Evolutionary conservation across 2,329 filamentous ascomycete genomes (phyloP), one percentile per base, ranked within the genome.

Genomic region (Biscogniauxia mediterranea): DNA sequence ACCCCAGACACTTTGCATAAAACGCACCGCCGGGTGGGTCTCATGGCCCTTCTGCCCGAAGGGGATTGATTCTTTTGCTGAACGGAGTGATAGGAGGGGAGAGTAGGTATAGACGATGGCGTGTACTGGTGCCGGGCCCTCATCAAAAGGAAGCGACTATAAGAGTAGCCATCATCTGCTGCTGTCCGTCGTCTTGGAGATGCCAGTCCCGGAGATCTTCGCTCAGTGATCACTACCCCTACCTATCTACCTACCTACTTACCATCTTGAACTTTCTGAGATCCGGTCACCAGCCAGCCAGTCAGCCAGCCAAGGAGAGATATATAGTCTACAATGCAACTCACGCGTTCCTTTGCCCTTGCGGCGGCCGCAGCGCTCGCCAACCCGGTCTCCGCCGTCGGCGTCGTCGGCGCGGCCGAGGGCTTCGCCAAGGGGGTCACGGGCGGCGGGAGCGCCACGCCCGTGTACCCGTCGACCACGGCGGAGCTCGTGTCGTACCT

Each of bases 401-500:
- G 74, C 49, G 76, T 78, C 26, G 69, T 69, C 21, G 76, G 77
- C 55, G 63, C 74, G n/a, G 74, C 78, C 15, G 74, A 79, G 63
- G 78, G 78, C 7, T 79, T 80, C 64, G 77, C 75, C 55, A 74
- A 75, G 61, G 83, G 84, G 55, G 82, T 85, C 26, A 89, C 86
- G 19, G 86, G 86, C 46, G 86, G 86, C 69, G 85, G 85, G 57
- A 78, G 67, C 61, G 85, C 83, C 21, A 74, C 78, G 8, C 72
- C 83, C 26, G 83, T 83, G 19, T 83, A 84, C 66, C 85, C 85
- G 13, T 76, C 72, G 19, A 82, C 78, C 55, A 85, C 74, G 51
- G 78, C 75, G 23, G 78, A 89, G 79, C 81, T 89, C 54, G 81
- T 83, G 71, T 80, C 77, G 49, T 89, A 87, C 75, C 81, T 89